Conservation (phyloP, 1,284 basidiomycete species). For the Bjerkandera adusta region DNA sequence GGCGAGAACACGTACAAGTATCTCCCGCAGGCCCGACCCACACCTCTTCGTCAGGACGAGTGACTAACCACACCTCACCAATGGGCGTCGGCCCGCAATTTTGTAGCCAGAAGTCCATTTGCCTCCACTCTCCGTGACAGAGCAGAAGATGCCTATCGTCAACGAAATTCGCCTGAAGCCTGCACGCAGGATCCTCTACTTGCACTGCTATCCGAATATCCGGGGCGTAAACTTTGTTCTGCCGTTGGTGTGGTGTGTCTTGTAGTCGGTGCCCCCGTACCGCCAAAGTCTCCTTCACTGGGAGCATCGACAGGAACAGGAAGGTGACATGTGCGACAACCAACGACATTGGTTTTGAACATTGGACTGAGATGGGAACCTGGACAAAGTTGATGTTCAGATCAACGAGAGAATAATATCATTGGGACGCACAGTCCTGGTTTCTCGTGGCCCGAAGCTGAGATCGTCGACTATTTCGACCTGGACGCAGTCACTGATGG, state of each 20-base stretch:
- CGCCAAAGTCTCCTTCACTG: constrained; percentile 57
- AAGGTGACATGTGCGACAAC: constrained; percentile 56
- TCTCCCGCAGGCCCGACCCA: constrained; percentile 39
- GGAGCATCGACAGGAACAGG: constrained; percentile 66
- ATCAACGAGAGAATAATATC: not conserved
- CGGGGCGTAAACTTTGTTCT: constrained; percentile 61
- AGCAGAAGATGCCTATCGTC: constrained; percentile 50
- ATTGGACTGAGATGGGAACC: constrained; percentile 64
- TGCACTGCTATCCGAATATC: constrained; percentile 55
- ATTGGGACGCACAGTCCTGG: constrained; percentile 48
- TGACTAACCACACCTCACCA: constrained; percentile 67
- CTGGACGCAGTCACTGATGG: constrained; percentile 42
- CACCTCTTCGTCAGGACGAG: constrained; percentile 58
- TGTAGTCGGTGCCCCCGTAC: constrained; percentile 67
- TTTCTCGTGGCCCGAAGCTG: constrained; percentile 54
- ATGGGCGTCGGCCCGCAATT: constrained; percentile 60
- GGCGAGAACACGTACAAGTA: constrained; percentile 8
- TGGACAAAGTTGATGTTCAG: constrained; percentile 26
- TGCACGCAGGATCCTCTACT: constrained; percentile 58
- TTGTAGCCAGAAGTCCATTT: constrained; percentile 52
- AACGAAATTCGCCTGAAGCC: constrained; percentile 54
- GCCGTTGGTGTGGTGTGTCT: constrained; percentile 65
- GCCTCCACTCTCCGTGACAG: constrained; percentile 60
- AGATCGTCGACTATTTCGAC: constrained; percentile 61
- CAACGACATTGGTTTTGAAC: constrained; percentile 48